A percentile compares a stretch with the other conserved stretches of the same genome.
Evolutionary conservation across 768 basidiomycete genomes (phyloP).

Genomic region (Boletus pseudo-olivaceus): DNA sequence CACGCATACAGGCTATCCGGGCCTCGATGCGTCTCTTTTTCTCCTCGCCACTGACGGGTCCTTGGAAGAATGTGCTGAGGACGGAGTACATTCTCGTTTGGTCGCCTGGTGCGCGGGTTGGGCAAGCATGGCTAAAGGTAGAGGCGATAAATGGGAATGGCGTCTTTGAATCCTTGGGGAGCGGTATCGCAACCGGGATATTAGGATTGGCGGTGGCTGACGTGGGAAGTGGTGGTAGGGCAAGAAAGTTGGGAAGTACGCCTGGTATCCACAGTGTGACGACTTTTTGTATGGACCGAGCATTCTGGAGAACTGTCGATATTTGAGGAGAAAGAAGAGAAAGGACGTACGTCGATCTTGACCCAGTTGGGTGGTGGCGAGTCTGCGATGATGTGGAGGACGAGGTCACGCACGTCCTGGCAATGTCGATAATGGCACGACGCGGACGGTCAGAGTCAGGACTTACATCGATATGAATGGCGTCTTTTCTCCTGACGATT

Average conservation of each 20-base stretch:
- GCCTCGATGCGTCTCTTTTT: slow-evolving; percentile 60
- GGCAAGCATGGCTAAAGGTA: slow-evolving; percentile 90
- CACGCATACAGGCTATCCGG: slow-evolving; percentile 34
- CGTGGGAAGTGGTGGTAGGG: slow-evolving; percentile 67
- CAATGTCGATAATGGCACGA: not conserved
- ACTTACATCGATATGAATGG: slow-evolving; percentile 77
- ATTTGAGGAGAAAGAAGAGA: not conserved
- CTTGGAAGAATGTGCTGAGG: slow-evolving; percentile 76
- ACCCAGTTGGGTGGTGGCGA: slow-evolving; percentile 87
- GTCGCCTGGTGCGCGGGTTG: slow-evolving; percentile 91
- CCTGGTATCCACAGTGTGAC: slow-evolving; percentile 86
- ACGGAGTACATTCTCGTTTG: slow-evolving; percentile 80
- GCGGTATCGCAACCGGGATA: slow-evolving; percentile 48
- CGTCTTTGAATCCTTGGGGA: slow-evolving; percentile 31
- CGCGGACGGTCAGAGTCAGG: not conserved
- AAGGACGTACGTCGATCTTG: slow-evolving; percentile 61
- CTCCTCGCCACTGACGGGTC: slow-evolving; percentile 76
- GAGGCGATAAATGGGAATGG: slow-evolving; percentile 65
- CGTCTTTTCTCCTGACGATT: slow-evolving; percentile 66
- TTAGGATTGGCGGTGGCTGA: slow-evolving; percentile 58
- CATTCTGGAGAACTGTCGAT: slow-evolving; percentile 49
- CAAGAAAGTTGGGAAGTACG: slow-evolving; percentile 68
- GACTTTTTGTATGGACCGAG: slow-evolving; percentile 68
- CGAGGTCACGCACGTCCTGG: slow-evolving; percentile 86
- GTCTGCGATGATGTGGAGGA: slow-evolving; percentile 78